Base-by-base conservation (phyloP, 129 eudicot species). In the Glebionis coronaria region DNA sequence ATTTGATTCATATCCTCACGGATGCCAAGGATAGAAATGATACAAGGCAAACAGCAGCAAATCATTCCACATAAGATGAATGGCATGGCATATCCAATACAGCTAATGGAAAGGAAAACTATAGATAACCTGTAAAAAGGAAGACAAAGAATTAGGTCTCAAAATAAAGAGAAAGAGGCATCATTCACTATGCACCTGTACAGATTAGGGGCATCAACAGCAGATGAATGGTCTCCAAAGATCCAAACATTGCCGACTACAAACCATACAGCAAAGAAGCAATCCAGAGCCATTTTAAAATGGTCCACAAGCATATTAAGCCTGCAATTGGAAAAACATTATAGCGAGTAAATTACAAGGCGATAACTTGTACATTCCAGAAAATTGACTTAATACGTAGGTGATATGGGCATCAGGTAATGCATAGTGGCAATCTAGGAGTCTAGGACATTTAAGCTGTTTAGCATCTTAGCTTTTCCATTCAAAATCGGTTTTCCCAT, bases 11-110 rank as follows among this genome's bases (percentile, higher is more conserved):
- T 63, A 74, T 86, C 83, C 78, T 86, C 88, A 38, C 86, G 88
- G 44, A 78, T 81, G 35, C 93, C 86, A 60, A 86, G 88, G 13
- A 82, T 62, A 8, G 85, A 82, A 29, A 86, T 76, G 18, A 86
- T 80, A 63, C 93, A 86, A 0, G 93, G 93, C 73, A 86, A 70
- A 76, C 91, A 85, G 76, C 91, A 85, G 70, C 91, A 85, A 44
- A 85, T 85, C 91, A 82, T 82, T 65, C 83, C 83, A 56, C 88
- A 86, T 64, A 86, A 69, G 29, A 86, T 82, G 73, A 86, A 86
- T 18, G 93, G 93, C 93, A 86, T 86, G 21, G 92, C 93, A 78
- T 86, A 86, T 69, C 93, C 93, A 3, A 86, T 77, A 75, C 93
- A 86, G 75, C 85, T 82, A 31, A 86, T 57, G 11, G 86, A 75